Conservation (phyloP, 495 filamentous ascomycete species). For the Aspergillus nanangensis region DNA sequence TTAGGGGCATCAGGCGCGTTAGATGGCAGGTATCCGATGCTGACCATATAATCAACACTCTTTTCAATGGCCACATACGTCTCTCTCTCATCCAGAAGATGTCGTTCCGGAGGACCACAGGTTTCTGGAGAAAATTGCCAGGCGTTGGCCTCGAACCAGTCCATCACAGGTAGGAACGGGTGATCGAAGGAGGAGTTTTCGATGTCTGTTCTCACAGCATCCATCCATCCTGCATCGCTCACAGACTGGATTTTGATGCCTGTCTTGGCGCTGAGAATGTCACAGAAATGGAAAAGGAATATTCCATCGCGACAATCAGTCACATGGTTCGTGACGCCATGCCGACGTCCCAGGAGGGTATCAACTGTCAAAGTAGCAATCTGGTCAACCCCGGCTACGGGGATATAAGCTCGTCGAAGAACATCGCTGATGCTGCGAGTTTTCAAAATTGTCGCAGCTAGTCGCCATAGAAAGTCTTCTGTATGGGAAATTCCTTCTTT, state of each 20-base stretch:
- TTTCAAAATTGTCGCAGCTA: conserved; percentile 11
- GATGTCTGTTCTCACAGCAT: background rate
- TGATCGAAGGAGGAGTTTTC: conserved; percentile 1
- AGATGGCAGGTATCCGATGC: background rate
- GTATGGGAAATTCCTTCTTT: conserved; percentile 13
- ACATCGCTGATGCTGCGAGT: conserved; percentile 1
- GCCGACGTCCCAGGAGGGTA: background rate
- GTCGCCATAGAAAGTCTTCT: conserved; percentile 23
- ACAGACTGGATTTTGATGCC: background rate
- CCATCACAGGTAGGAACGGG: conserved; percentile 8
- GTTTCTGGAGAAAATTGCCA: conserved; percentile 5
- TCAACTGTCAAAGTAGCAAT: background rate
- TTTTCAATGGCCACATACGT: background rate
- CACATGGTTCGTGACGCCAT: background rate
- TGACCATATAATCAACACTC: background rate
- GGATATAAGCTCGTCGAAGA: background rate
- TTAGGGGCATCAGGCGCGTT: too few relatives aligned
- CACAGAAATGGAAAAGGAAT: background rate
- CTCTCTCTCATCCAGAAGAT: background rate
- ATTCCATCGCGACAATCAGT: background rate
- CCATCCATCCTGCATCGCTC: conserved; percentile 5
- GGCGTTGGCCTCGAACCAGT: conserved; percentile 10
- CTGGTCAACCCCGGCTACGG: conserved; percentile 11
- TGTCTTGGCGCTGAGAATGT: background rate
- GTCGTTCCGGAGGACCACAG: background rate